Evolutionary conservation across 1,284 basidiomycete genomes (phyloP).

Genomic region (Stygiomarasmius scandens): DNA sequence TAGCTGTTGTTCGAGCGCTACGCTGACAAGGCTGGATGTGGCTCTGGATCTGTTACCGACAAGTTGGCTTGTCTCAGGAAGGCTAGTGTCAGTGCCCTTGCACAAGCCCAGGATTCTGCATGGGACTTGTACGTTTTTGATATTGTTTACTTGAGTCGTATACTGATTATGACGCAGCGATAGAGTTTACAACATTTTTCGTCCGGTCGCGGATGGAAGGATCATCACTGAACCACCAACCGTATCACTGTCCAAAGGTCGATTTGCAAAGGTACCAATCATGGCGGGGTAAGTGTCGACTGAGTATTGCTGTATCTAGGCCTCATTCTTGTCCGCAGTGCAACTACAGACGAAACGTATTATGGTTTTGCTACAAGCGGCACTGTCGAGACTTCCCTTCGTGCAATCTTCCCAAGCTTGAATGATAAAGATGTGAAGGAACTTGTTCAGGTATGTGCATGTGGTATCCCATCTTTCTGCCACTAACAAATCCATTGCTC

Average conservation of each 20-base stretch:
- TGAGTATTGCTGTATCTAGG: background rate
- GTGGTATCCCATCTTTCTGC: background rate
- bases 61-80: constrained; percentile 50
- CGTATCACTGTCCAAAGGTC: constrained; percentile 40
- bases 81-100: constrained; percentile 49
- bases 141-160: background rate
- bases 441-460: constrained; percentile 34
- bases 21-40: constrained; percentile 49
- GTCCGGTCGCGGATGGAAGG: constrained; percentile 50
- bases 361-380: constrained; percentile 37
- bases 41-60: constrained; percentile 31
- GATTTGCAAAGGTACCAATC: constrained; percentile 50
- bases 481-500: constrained; percentile 7
- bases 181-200: constrained; percentile 41
- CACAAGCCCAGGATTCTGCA: constrained; percentile 56
- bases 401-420: constrained; percentile 48
- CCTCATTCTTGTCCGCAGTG: constrained; percentile 29
- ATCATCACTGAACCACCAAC: constrained; percentile 52
- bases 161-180: constrained; percentile 20
- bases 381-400: constrained; percentile 38
- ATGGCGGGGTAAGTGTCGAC: constrained; percentile 55
- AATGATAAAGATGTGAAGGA: constrained; percentile 40
- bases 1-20: constrained; percentile 55
- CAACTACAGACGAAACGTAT: constrained; percentile 61
- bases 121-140: constrained; percentile 4